Evolutionary conservation across 2,329 filamentous ascomycete genomes (phyloP).

Genomic region (Biscogniauxia mediterranea): DNA sequence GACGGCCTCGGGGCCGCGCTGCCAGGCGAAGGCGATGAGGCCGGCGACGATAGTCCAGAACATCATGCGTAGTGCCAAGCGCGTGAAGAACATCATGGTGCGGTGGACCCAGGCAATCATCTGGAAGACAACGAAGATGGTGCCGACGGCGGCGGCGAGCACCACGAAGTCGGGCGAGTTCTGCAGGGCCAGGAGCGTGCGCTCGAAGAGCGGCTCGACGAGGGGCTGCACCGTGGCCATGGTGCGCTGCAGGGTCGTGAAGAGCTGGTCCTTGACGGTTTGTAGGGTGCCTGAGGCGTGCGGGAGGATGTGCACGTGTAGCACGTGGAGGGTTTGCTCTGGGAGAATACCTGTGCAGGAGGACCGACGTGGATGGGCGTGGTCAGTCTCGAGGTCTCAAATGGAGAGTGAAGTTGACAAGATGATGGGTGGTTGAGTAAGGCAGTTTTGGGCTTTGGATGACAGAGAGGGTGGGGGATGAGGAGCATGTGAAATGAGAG

Average conservation of each 20-base stretch:
- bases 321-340: conserved; percentile 41
- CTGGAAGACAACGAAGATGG: conserved; percentile 61
- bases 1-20: conserved; percentile 65
- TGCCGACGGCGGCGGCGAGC: conserved; percentile 47
- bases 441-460: neutral
- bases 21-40: conserved; percentile 56
- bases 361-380: neutral
- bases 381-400: neutral
- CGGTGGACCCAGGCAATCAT: conserved; percentile 70
- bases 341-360: conserved; percentile 39
- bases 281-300: conserved; percentile 45
- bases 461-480: neutral
- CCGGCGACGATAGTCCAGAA: conserved; percentile 63
- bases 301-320: conserved; percentile 46
- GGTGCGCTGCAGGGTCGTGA: conserved; percentile 25
- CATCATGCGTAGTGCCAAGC: conserved; percentile 59
- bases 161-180: conserved; percentile 43
- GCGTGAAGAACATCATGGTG: conserved; percentile 73
- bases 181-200: conserved; percentile 34
- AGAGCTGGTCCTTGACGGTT: conserved; percentile 36
- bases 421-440: neutral
- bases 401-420: neutral
- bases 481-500: neutral
- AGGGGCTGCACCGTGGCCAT: conserved; percentile 38
- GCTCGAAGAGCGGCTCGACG: conserved; percentile 43